A percentile compares a stretch with the other conserved stretches of the same genome.
These are phyloP conservation scores for Apodospora peruviana DNA, from an alignment of 495 filamentous ascomycete genomes.

Conservation along the genomic window DNA sequence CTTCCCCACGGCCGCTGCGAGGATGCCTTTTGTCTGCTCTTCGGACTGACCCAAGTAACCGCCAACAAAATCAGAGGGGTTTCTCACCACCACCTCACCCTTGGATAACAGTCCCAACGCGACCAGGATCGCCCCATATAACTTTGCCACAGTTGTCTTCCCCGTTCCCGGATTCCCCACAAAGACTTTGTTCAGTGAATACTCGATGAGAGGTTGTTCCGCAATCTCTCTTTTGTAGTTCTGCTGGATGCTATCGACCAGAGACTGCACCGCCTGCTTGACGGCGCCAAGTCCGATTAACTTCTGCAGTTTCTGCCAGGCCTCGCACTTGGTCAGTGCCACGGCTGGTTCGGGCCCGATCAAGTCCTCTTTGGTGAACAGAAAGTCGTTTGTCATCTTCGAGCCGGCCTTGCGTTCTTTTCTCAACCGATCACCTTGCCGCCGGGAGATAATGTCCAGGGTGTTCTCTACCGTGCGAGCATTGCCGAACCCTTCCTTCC, in stretches of 20 bases:
- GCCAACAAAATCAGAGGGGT: constrained; percentile 70
- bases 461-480: constrained; percentile 62
- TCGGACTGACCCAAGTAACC: constrained; percentile 60
- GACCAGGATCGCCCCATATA: constrained; percentile 62
- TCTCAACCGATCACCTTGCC: constrained; percentile 54
- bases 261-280: constrained; percentile 52
- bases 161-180: constrained; percentile 68
- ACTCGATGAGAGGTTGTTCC: constrained; percentile 51
- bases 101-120: constrained; percentile 56
- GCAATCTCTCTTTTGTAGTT: constrained; percentile 61
- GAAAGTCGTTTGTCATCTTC: constrained; percentile 39
- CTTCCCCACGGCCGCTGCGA: constrained; percentile 61
- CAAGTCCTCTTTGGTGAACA: constrained; percentile 54
- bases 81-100: constrained; percentile 63
- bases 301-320: constrained; percentile 55
- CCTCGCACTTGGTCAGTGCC: constrained; percentile 40
- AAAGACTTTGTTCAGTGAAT: constrained; percentile 66
- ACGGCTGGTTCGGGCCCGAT: constrained; percentile 60
- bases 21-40: constrained; percentile 64
- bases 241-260: constrained; percentile 53
- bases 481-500: constrained; percentile 66
- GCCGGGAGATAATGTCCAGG: constrained; percentile 44
- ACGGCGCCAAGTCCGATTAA: constrained; percentile 58
- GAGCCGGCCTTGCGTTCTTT: constrained; percentile 22
- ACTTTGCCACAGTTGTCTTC: constrained; percentile 70